Conservation (phyloP, 345 rosid genomes). For the Ricinus communis region DNA sequence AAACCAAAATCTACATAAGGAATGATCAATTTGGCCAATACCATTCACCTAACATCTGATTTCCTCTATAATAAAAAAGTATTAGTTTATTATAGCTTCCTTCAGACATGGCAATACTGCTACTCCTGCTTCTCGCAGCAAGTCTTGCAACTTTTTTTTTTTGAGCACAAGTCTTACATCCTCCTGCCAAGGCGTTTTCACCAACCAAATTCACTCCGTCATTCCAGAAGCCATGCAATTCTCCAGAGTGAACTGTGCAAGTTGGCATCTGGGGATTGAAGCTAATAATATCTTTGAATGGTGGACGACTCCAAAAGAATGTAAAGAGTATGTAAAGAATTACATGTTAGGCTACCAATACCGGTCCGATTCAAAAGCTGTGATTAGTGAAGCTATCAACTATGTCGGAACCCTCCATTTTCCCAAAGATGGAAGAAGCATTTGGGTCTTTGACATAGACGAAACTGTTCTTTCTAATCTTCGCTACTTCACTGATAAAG, state of each 20-base stretch:
- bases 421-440: conserved; percentile 33
- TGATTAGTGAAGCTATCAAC: conserved; percentile 35
- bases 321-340: conserved; percentile 28
- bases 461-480: conserved; percentile 16
- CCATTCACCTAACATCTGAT: too few relatives aligned
- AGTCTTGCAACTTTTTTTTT: too few relatives aligned
- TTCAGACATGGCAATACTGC: too few relatives aligned
- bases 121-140: too few relatives aligned
- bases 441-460: conserved; percentile 43
- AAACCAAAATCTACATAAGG: too few relatives aligned
- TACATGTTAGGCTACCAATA: conserved; percentile 54
- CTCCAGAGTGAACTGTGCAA: conserved; percentile 29
- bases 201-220: neutral
- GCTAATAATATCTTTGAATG: conserved; percentile 48
- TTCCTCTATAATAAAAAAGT: too few relatives aligned
- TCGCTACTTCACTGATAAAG: conserved; percentile 32
- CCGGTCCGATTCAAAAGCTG: conserved; percentile 39
- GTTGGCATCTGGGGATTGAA: conserved; percentile 67
- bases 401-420: conserved; percentile 37
- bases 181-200: neutral
- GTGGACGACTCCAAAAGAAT: conserved; percentile 39
- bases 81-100: too few relatives aligned
- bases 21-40: too few relatives aligned
- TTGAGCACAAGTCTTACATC: too few relatives aligned
- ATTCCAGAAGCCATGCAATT: neutral